Evolutionary conservation across 441 rosid species (phyloP), one percentile per base, ranked within the genome.

Genomic region (Arabidopsis hybrid): DNA sequence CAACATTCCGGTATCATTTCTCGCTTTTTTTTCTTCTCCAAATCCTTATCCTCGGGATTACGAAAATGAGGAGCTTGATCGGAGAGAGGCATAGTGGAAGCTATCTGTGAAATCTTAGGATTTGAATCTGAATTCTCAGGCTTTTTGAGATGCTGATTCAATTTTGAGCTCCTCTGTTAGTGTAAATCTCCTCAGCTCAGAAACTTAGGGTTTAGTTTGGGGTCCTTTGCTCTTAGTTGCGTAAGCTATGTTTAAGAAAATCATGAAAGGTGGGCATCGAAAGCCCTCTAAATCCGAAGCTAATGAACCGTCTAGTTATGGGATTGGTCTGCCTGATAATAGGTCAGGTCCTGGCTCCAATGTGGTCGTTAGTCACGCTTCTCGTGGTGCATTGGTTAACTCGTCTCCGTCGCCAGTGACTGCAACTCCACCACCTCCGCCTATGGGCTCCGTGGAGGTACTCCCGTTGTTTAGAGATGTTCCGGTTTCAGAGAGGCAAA

Each of bases 221-320:
- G 46, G 21, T 75, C 49, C 10, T n/a, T n/a, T 64, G 68, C 52
- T 38, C 14, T 51, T 46, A 42, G 58, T 26, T 45, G 32, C 5
- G 47, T 46, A 58, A 45, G 71, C 75, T 58, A 94, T 94, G 98
- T 85, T 94, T 39, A 91, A 87, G 97, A 94, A 90, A 73, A 90
- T 94, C 72, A 89, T 91, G 64, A 94, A 91, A 82, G 89, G 90
- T 56, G 95, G 92, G 81, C 85, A 86, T 40, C 76, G 76, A 46
- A 94, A 89, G 92, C 85, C 89, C 81, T 83, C 98, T 35, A 94
- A 94, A 80, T 80, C 95, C 38, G 96, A 91, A 14, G 69, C 83
- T 13, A 80, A 78, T 31, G 92, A 89, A 50, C 63, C 79, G 0
- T 75, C 82, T 46, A 74, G 71, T 16, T 81, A 80, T 55, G 85